Evolutionary conservation across 2,329 filamentous ascomycete species (phyloP).

Genomic region (Neonectria faginata): DNA sequence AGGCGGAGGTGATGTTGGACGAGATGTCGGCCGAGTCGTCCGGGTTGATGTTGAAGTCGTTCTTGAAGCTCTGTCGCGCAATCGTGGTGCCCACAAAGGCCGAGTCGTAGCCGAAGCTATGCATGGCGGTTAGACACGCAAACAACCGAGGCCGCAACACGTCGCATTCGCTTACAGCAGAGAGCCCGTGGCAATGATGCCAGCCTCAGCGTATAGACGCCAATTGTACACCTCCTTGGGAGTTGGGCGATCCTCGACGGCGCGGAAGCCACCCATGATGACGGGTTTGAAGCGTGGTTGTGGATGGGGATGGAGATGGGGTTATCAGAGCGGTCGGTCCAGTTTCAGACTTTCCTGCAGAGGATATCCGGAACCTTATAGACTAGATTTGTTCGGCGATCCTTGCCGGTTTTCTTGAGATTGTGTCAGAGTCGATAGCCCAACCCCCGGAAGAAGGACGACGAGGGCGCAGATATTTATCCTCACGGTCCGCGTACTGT

Average conservation of each 20-base stretch:
- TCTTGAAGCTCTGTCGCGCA: slow-evolving; percentile 59
- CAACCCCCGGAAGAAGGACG: slow-evolving; percentile 22
- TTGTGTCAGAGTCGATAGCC: slow-evolving; percentile 14
- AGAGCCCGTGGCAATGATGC: slow-evolving; percentile 62
- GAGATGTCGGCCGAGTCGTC: slow-evolving; percentile 49
- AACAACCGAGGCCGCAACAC: background rate
- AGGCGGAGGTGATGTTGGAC: slow-evolving; percentile 60
- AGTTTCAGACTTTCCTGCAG: slow-evolving; percentile 1
- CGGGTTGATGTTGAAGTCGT: slow-evolving; percentile 52
- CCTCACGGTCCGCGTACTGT: slow-evolving; percentile 15
- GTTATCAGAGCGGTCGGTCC: background rate
- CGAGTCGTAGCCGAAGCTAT: slow-evolving; percentile 64
- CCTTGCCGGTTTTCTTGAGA: slow-evolving; percentile 14
- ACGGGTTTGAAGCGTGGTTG: background rate
- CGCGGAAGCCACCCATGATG: slow-evolving; percentile 55
- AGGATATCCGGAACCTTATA: background rate
- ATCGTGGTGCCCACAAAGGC: slow-evolving; percentile 68
- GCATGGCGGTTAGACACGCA: slow-evolving; percentile 3
- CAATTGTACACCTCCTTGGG: slow-evolving; percentile 67
- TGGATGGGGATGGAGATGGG: background rate
- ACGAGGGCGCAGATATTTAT: slow-evolving; percentile 39
- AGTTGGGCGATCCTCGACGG: slow-evolving; percentile 66
- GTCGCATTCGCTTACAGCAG: slow-evolving; percentile 49
- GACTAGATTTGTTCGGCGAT: slow-evolving; percentile 16
- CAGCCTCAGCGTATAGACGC: slow-evolving; percentile 60